Evolutionary conservation across 768 basidiomycete genomes (phyloP).

Genomic region (Boletus rex-veris): DNA sequence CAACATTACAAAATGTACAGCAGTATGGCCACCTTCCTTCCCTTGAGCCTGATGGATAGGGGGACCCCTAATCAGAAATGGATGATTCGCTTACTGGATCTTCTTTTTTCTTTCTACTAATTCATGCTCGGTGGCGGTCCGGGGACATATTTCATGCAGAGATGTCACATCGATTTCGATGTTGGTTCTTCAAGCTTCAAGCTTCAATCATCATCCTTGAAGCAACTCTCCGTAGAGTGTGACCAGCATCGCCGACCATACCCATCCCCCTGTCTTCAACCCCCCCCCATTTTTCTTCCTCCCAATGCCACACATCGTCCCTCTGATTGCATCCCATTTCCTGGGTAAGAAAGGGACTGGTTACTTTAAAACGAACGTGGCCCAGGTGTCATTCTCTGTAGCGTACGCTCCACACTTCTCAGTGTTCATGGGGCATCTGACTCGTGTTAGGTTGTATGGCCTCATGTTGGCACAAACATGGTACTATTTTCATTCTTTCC

Average conservation of each 20-base stretch:
- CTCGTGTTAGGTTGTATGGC: conserved; percentile 30
- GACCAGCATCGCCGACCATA: conserved; percentile 23
- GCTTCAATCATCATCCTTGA: conserved; percentile 33
- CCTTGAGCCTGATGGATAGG: too few relatives aligned
- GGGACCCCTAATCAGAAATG: too few relatives aligned
- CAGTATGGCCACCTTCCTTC: too few relatives aligned
- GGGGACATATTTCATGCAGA: neutral
- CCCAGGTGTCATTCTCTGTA: conserved; percentile 32
- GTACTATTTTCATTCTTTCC: conserved; percentile 32
- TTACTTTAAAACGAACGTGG: neutral
- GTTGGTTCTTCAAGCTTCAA: too few relatives aligned
- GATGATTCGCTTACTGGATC: too few relatives aligned
- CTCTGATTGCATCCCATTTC: conserved; percentile 29
- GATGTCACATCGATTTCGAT: conserved; percentile 2
- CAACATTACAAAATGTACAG: too few relatives aligned
- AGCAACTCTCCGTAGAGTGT: conserved; percentile 29
- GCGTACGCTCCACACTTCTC: conserved; percentile 18
- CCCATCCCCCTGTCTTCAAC: conserved; percentile 9
- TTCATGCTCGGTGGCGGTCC: too few relatives aligned
- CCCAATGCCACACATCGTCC: conserved; percentile 14
- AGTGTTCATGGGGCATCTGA: neutral
- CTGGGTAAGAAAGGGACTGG: conserved; percentile 15
- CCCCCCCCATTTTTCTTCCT: neutral
- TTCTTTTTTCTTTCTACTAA: too few relatives aligned
- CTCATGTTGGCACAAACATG: conserved; percentile 34